A percentile compares a stretch with the other conserved stretches of the same genome.
Evolutionary conservation across 441 rosid species (phyloP).

Genomic region (Eugenia klotzschiana): DNA sequence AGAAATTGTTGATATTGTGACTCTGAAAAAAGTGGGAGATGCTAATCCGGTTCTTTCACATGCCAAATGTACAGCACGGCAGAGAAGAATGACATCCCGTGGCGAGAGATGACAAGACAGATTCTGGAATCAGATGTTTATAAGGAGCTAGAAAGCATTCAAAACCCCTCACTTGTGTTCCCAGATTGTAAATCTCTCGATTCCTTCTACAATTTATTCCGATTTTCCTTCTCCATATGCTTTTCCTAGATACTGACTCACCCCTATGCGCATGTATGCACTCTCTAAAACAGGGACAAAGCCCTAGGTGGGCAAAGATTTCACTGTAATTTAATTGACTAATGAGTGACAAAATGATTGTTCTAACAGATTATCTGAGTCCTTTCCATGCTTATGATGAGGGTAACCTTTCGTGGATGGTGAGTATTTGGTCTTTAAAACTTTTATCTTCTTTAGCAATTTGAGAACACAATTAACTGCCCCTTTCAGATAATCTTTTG

Average conservation of each 20-base stretch:
- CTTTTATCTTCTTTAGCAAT: neutral
- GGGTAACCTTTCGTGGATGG: constrained; percentile 62
- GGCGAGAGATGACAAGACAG: constrained; percentile 39
- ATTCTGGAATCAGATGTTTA: constrained; percentile 49
- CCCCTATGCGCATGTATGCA: neutral
- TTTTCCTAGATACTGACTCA: neutral
- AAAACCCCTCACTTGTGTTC: constrained; percentile 26
- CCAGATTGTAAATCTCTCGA: constrained; percentile 31
- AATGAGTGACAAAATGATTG: neutral
- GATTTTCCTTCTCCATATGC: neutral
- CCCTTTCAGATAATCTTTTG: neutral
- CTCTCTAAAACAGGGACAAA: neutral
- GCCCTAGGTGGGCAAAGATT: neutral
- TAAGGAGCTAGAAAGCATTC: constrained; percentile 34
- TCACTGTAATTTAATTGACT: neutral
- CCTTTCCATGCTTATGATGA: constrained; percentile 66
- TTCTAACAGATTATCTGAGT: constrained; percentile 35
- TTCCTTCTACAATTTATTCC: neutral
- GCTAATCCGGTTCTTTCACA: neutral
- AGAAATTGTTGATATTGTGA: neutral
- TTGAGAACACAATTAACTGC: neutral
- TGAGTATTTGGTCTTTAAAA: constrained; percentile 8
- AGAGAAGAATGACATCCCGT: constrained; percentile 42
- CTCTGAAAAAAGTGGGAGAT: neutral
- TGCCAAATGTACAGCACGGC: constrained; percentile 33